Evolutionary conservation across 805 yeast genomes (phyloP).

Genomic region (Lachancea thermotolerans): DNA sequence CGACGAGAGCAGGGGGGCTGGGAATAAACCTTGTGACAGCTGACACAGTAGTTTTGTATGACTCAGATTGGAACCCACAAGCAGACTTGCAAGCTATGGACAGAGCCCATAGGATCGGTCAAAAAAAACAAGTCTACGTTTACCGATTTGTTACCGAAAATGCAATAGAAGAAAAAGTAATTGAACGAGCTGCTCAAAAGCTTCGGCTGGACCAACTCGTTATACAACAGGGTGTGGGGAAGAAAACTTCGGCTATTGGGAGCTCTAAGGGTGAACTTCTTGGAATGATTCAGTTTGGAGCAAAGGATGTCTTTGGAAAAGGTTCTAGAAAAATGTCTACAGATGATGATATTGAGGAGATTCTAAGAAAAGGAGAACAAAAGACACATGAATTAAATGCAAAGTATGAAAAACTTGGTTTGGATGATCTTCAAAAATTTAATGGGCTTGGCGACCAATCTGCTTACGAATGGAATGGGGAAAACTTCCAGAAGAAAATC

Average conservation of each 20-base stretch:
- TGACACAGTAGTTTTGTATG: conserved; percentile 80
- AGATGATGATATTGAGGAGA: conserved; percentile 72
- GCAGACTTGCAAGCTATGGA: conserved; percentile 98
- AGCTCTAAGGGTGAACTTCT: conserved; percentile 76
- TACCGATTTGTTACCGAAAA: conserved; percentile 90
- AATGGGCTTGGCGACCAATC: conserved; percentile 65
- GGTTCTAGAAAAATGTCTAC: conserved; percentile 27
- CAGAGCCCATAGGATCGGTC: conserved; percentile 96
- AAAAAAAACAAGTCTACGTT: conserved; percentile 90
- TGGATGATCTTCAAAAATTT: conserved; percentile 90
- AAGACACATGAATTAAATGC: conserved; percentile 74
- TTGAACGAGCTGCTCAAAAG: conserved; percentile 94
- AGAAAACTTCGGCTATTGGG: conserved; percentile 32
- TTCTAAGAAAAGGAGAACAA: conserved; percentile 72
- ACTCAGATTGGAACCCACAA: conserved; percentile 97
- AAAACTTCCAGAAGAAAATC: conserved; percentile 39
- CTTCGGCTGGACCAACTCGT: conserved; percentile 88
- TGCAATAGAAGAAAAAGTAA: conserved; percentile 93
- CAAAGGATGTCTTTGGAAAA: conserved; percentile 73
- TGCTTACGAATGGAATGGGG: conserved; percentile 97
- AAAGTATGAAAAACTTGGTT: conserved; percentile 77
- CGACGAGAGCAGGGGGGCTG: conserved; percentile 95
- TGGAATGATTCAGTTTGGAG: conserved; percentile 97
- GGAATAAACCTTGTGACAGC: conserved; percentile 93
- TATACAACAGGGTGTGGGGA: conserved; percentile 77